These are phyloP conservation scores for Globisporangium emineosum DNA, from an alignment of 352 stramenopile species.

Conservation along the genomic window DNA sequence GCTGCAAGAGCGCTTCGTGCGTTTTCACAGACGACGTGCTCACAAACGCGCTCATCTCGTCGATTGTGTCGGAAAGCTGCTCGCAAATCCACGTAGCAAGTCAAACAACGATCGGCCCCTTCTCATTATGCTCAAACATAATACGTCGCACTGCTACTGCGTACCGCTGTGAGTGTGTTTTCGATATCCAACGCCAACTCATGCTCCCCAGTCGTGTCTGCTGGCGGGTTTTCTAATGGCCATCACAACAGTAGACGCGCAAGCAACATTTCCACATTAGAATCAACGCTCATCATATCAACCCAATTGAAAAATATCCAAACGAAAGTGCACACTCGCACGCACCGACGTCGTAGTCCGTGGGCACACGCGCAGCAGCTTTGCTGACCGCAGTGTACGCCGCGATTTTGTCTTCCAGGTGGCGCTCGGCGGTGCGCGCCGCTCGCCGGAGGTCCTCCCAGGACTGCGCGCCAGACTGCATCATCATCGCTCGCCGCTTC, in stretches of 20 bases:
- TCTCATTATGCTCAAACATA: neutral
- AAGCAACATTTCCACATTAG: neutral
- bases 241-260: neutral
- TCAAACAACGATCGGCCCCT: neutral
- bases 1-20: constrained; percentile 89
- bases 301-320: too few relatives aligned
- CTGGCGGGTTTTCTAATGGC: constrained; percentile 58
- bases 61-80: constrained; percentile 81
- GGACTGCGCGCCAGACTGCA: constrained; percentile 33
- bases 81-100: too few relatives aligned
- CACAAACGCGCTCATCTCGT: constrained; percentile 79
- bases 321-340: neutral
- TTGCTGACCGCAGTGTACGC: constrained; percentile 63
- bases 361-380: constrained; percentile 30
- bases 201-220: constrained; percentile 51
- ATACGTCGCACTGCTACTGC: too few relatives aligned
- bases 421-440: constrained; percentile 66
- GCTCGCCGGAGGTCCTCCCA: constrained; percentile 79
- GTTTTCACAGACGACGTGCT: constrained; percentile 72
- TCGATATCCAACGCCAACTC: constrained; percentile 78
- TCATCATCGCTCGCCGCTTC: constrained; percentile 55
- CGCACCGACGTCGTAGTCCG: constrained; percentile 65
- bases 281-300: neutral
- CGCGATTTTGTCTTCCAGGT: constrained; percentile 81
- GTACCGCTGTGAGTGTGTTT: constrained; percentile 59